Base-by-base conservation (phyloP, 2,329 filamentous ascomycete species). In the Thermoascus crustaceus region DNA sequence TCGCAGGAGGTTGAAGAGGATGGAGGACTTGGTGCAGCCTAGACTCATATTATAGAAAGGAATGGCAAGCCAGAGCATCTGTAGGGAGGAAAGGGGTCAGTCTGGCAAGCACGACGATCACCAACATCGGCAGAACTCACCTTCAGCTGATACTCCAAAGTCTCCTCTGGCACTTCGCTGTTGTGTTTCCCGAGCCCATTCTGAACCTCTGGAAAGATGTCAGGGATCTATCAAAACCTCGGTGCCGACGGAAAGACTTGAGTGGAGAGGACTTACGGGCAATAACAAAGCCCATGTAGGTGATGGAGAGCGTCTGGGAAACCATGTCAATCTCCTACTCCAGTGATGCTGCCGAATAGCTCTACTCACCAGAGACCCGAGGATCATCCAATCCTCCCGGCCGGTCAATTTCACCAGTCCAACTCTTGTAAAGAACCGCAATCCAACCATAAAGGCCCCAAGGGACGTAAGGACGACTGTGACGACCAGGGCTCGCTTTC, bases 1-100 rank as follows among this genome's bases (percentile, higher is more conserved):
- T 19, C 66, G 64, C 7, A 68, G 53, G 40, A 68, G 68, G 49
- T 68, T 65, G 23, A 65, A 55, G 16, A 69, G 52, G 35, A 69
- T 64, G 26, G 64, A 68, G 38, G 61, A 54, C 45, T 68, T 68
- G 24, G 61, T 65, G 38, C 55, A 56, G 32, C 40, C 45, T 26
- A 60, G 38, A 37, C 54, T 57, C 17, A 50, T 47, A 26, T 55
- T 57, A 43, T 59, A 59, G 33, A 57, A 41, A 6, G 55, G 52
- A 14, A 57, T 57, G 19, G 54, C 49, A 7, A 44, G 48, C 54
- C 54, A 58, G 14, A 58, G 43, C 21, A 43, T 44, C 52, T 57
- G 29, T 30, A 18, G n/a, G n/a, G n/a, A n/a, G n/a, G n/a, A n/a
- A n/a, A n/a, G n/a, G n/a, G n/a, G n/a, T n/a, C 4, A 13, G 7